Percentiles rank a stretch among this genome's conserved stretches.
Evolutionary conservation across 768 basidiomycete species (phyloP).

Genomic region (Lactifluus pinguis): DNA sequence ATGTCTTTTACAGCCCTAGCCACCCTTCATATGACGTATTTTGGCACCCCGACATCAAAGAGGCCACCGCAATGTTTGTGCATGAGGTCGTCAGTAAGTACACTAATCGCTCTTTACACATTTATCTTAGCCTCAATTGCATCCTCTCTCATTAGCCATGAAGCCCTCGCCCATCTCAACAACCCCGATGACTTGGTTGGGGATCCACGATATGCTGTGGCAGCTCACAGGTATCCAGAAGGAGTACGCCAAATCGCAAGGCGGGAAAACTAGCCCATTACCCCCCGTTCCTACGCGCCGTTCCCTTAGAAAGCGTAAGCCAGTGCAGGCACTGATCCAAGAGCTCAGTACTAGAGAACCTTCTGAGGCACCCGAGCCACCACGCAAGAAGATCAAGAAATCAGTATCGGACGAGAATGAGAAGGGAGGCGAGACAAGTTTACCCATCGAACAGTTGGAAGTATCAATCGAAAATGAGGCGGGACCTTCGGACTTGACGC

Average conservation of each 20-base stretch:
- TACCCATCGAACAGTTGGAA: not conserved
- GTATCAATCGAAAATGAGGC: not conserved
- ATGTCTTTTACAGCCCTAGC: conserved; percentile 14
- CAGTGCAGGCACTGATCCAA: conserved; percentile 3
- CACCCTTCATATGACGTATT: conserved; percentile 18
- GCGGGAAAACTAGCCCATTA: not conserved
- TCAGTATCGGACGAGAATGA: conserved; percentile 2
- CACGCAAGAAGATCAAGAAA: conserved; percentile 14
- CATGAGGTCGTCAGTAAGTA: conserved; percentile 17
- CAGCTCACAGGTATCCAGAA: conserved; percentile 17
- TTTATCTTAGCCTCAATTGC: not conserved
- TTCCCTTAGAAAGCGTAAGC: conserved; percentile 17
- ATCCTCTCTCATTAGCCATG: conserved; percentile 1
- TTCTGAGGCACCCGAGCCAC: conserved; percentile 12
- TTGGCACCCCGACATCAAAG: conserved; percentile 14
- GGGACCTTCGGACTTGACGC: not conserved
- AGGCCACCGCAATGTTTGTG: conserved; percentile 13
- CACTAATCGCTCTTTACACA: not conserved
- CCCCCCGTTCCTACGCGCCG: conserved; percentile 12
- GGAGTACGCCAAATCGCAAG: conserved; percentile 14
- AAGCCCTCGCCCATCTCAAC: conserved; percentile 13
- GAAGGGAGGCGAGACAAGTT: not conserved
- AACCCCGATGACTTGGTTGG: conserved; percentile 16
- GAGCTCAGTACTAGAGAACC: conserved; percentile 3
- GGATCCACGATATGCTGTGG: conserved; percentile 18